Percentiles rank a stretch among this genome's conserved stretches.
Evolutionary conservation across 129 eudicot genomes (phyloP).

Genomic region (Arctium lappa): DNA sequence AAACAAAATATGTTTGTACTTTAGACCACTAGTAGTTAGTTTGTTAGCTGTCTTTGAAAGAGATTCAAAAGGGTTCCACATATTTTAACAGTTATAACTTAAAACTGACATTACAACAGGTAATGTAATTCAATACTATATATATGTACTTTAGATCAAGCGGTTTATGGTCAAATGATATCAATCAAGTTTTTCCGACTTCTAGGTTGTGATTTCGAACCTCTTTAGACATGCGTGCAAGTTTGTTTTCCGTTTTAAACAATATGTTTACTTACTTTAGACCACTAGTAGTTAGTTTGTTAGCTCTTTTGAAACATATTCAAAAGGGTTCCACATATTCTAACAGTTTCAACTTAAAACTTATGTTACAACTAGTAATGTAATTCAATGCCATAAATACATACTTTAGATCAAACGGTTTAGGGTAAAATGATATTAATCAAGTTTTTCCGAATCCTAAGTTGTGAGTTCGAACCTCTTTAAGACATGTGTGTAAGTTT

Average conservation of each 20-base stretch:
- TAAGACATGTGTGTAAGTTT: neutral
- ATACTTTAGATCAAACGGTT: neutral
- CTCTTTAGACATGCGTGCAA: neutral
- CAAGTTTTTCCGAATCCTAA: neutral
- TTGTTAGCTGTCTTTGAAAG: neutral
- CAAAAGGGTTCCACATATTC: neutral
- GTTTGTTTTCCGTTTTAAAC: neutral
- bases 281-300: neutral
- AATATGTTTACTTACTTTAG: constrained; percentile 4
- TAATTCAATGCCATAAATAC: neutral
- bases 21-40: constrained; percentile 2
- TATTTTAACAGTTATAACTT: neutral
- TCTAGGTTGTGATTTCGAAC: neutral
- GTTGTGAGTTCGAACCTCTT: neutral
- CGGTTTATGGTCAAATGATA: neutral
- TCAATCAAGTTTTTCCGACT: neutral
- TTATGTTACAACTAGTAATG: neutral
- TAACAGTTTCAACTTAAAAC: neutral
- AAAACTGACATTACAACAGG: neutral
- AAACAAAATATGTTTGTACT: neutral
- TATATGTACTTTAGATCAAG: neutral
- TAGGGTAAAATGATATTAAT: neutral
- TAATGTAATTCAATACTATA: neutral
- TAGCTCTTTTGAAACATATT: neutral
- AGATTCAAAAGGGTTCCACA: neutral